phyloP scores from a whole-genome alignment of 2,329 filamentous ascomycete genomes.

The Aspergillus nomiae region DNA sequence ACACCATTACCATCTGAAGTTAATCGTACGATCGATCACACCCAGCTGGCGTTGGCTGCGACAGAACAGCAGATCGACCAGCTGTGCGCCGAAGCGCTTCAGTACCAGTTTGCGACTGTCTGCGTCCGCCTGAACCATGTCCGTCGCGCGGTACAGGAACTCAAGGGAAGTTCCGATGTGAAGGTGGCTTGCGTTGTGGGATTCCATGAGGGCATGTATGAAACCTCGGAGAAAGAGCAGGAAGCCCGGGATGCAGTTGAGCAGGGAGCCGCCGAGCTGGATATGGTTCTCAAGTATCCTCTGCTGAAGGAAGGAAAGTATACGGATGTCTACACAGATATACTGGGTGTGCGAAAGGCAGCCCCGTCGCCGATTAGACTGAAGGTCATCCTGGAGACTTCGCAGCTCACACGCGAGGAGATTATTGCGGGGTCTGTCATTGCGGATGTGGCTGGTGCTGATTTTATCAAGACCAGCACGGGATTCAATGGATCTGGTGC shows the following conservation, averaged over 20 bases:
- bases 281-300: constrained; percentile 61
- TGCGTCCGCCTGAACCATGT: constrained; percentile 60
- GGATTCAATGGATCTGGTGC: constrained; percentile 61
- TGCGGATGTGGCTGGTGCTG: constrained; percentile 54
- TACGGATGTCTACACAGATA: constrained; percentile 54
- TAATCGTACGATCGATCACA: constrained; percentile 46
- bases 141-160: constrained; percentile 50
- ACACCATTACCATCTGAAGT: constrained; percentile 29
- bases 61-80: constrained; percentile 53
- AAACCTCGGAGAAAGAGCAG: constrained; percentile 52
- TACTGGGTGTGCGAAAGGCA: constrained; percentile 54
- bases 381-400: constrained; percentile 64
- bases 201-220: constrained; percentile 61
- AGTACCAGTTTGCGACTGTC: constrained; percentile 50
- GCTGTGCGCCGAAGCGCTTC: constrained; percentile 57
- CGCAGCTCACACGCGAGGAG: constrained; percentile 50
- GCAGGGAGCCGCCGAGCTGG: constrained; percentile 58
- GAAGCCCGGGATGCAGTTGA: constrained; percentile 54
- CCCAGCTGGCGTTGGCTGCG: constrained; percentile 43
- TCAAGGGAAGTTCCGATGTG: constrained; percentile 48
- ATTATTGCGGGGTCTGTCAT: constrained; percentile 58
- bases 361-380: constrained; percentile 46
- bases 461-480: constrained; percentile 64
- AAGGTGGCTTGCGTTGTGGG: constrained; percentile 60
- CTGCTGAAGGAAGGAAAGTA: constrained; percentile 51